Evolutionary conservation across 129 eudicot species (phyloP), one percentile per base, ranked within the genome.

Genomic region (Tanacetum coccineum): DNA sequence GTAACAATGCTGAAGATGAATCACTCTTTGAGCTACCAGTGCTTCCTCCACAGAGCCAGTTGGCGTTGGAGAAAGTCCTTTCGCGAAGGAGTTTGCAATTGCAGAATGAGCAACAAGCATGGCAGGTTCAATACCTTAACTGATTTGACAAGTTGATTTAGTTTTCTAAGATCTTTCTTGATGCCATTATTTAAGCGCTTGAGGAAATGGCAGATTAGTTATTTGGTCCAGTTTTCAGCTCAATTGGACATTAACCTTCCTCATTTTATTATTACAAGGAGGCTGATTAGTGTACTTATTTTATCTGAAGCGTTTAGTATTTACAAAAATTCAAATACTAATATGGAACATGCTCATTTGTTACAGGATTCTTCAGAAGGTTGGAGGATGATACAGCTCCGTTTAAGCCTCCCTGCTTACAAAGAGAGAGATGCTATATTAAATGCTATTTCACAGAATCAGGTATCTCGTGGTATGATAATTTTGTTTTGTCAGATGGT

Each of bases 21-120:
- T 85, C 87, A 28, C 73, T 94, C 21, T 89, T 94, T 87, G 99
- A 94, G 80, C 84, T 66, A 78, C 85, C 95, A 47, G 95, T 85
- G 56, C 81, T 78, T 21, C 78, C 71, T 45, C 59, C 77, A 64
- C 81, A 71, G 26, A 79, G 66, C 71, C 86, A 85, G 62, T 75
- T 83, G 74, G 86, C 79, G 18, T 63, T 85, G 79, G 95, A 89
- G 67, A 82, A 82, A 66, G 70, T 94, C 40, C 52, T 64, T 18
- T 62, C 78, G 85, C 53, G 64, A 59, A 82, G 84, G 75, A 82
- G 92, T 78, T 1, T 71, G 81, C 97, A 84, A 63, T 67, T 87
- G 79, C 80, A 59, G 22, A 77, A 63, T 8, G 85, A 87, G 68
- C 99, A 89, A 79, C 82, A 58, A 59, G 76, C 83, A 66, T 94